Conservation (phyloP, 169 alveolate species). For the Cryptosporidium bovis region DNA sequence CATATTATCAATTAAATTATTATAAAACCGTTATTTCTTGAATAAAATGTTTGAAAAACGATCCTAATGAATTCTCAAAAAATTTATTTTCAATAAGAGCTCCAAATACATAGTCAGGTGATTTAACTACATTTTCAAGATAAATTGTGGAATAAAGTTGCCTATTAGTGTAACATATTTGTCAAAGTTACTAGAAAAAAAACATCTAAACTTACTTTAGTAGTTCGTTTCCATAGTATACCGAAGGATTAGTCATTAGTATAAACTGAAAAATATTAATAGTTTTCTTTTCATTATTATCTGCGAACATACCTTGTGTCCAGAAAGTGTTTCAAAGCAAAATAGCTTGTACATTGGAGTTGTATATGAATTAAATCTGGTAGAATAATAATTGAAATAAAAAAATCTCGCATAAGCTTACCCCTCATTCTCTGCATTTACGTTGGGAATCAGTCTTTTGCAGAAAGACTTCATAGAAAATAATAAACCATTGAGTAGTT, state of each 20-base stretch:
- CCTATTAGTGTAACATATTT: conserved; percentile 10
- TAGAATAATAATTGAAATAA: neutral
- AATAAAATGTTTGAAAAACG: conserved; percentile 24
- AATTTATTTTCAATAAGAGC: conserved; percentile 35
- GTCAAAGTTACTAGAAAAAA: too few relatives aligned
- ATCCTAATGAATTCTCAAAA: conserved; percentile 58
- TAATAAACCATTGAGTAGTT: conserved; percentile 48
- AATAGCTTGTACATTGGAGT: conserved; percentile 41
- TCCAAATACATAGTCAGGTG: conserved; percentile 55
- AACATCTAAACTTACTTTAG: conserved; percentile 9
- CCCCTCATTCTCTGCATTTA: conserved; percentile 50
- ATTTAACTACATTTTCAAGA: conserved; percentile 53
- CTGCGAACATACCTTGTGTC: conserved; percentile 58
- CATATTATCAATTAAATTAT: neutral
- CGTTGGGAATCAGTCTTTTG: conserved; percentile 42
- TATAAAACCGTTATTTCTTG: conserved; percentile 2
- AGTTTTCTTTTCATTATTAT: neutral
- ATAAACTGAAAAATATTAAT: conserved; percentile 34
- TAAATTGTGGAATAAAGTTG: conserved; percentile 53
- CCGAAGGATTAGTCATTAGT: conserved; percentile 52
- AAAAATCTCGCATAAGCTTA: neutral
- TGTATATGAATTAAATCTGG: conserved; percentile 50
- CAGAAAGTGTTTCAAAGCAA: conserved; percentile 66
- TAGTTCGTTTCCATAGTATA: conserved; percentile 32
- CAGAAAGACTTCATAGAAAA: conserved; percentile 73